Conservation (phyloP, 495 filamentous ascomycete species). For the Podospora anserina region DNA sequence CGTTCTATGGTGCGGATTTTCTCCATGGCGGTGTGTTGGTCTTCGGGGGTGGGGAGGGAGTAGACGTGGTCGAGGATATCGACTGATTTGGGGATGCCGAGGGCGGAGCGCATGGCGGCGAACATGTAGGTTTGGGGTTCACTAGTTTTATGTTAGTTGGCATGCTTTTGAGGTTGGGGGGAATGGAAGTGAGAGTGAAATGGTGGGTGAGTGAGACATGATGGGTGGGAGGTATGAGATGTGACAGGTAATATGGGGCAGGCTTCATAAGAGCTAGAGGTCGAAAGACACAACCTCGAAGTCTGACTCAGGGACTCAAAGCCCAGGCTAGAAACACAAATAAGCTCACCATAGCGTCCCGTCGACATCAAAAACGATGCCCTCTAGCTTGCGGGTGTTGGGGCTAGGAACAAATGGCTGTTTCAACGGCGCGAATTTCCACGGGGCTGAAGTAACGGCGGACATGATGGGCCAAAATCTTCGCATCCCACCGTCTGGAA, state of each 20-base stretch:
- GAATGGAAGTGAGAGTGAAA: neutral
- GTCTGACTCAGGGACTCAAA: too few species aligned
- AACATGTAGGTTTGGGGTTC: conserved; percentile 97
- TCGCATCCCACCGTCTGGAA: conserved; percentile 21
- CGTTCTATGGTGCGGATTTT: conserved; percentile 76
- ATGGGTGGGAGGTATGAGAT: too few species aligned
- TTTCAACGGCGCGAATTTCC: conserved; percentile 33
- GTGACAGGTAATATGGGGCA: neutral
- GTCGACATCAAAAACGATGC: conserved; percentile 93
- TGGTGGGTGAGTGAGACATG: too few species aligned
- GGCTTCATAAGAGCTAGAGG: neutral
- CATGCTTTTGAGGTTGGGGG: neutral
- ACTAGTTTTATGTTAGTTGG: conserved; percentile 40
- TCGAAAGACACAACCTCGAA: neutral
- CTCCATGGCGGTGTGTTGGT: conserved; percentile 62
- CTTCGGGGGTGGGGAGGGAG: conserved; percentile 56
- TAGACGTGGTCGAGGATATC: conserved; percentile 92
- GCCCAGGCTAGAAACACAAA: neutral
- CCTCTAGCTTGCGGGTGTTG: conserved; percentile 59
- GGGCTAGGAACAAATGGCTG: conserved; percentile 20
- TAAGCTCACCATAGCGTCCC: conserved; percentile 80
- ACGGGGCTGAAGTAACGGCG: conserved; percentile 20
- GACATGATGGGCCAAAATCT: conserved; percentile 40
- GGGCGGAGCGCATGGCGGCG: conserved; percentile 66
- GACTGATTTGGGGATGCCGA: conserved; percentile 60